phyloP scores from a whole-genome alignment of 2,329 filamentous ascomycete genomes.

The Cryphonectria parasitica region DNA sequence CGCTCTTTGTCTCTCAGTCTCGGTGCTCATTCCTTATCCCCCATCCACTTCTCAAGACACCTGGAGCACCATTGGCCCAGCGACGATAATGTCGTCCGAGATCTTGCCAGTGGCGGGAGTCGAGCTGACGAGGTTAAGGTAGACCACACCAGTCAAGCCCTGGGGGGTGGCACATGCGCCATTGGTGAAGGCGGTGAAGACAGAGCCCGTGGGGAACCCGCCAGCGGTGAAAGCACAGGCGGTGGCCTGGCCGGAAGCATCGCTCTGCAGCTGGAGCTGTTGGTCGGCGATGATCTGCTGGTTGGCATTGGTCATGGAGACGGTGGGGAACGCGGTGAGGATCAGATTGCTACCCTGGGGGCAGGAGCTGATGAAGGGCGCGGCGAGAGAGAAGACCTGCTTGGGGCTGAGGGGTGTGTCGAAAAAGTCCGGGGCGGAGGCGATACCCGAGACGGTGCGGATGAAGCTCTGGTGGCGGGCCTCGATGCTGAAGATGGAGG shows the following conservation, averaged over 20 bases:
- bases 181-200: conserved; percentile 60
- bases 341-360: conserved; percentile 67
- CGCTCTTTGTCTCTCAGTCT: not conserved
- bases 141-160: conserved; percentile 65
- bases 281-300: conserved; percentile 46
- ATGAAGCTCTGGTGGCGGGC: conserved; percentile 75
- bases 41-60: conserved; percentile 47
- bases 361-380: conserved; percentile 73
- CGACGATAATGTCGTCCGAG: conserved; percentile 67
- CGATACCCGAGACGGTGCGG: conserved; percentile 59
- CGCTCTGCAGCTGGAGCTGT: conserved; percentile 53
- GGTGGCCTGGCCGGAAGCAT: conserved; percentile 54
- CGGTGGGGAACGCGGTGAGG: conserved; percentile 64
- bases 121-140: conserved; percentile 66
- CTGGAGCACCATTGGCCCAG: conserved; percentile 64
- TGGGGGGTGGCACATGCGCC: conserved; percentile 64
- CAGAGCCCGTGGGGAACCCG: conserved; percentile 58
- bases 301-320: conserved; percentile 54
- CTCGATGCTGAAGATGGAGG: conserved; percentile 73
- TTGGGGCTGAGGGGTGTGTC: conserved; percentile 70
- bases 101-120: conserved; percentile 55
- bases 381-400: conserved; percentile 74
- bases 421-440: conserved; percentile 69
- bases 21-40: not conserved
- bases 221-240: conserved; percentile 72